phyloP scores from a whole-genome alignment of 768 basidiomycete genomes.

The Collybiopsis luxurians region DNA sequence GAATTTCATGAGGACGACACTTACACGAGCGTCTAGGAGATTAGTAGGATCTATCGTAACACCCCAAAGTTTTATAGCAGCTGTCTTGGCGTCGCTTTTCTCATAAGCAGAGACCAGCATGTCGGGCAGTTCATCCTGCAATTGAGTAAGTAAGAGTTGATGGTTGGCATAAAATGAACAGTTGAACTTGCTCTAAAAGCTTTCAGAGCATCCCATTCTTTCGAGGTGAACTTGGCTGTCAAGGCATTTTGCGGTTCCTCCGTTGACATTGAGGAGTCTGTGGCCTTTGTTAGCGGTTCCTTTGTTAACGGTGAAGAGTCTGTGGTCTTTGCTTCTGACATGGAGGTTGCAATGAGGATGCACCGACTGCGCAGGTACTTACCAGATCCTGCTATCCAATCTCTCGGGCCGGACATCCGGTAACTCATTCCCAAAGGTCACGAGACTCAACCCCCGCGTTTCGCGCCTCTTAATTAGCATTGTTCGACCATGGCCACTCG shows the following conservation, averaged over 20 bases:
- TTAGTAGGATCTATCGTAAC: constrained; percentile 59
- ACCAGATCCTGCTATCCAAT: no score
- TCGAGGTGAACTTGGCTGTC: constrained; percentile 64
- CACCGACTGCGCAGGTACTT: background rate
- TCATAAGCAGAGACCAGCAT: constrained; percentile 61
- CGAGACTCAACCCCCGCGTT: no score
- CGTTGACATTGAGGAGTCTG: constrained; percentile 12
- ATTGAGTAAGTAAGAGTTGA: background rate
- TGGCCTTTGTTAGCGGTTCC: constrained; percentile 62
- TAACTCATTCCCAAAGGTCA: no score
- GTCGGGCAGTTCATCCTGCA: constrained; percentile 43
- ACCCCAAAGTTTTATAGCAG: constrained; percentile 67
- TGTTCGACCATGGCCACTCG: no score
- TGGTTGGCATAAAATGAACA: background rate
- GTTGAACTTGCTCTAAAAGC: constrained; percentile 55
- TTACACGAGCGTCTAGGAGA: constrained; percentile 60
- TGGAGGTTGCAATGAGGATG: background rate
- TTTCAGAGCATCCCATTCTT: constrained; percentile 71
- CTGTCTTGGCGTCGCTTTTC: constrained; percentile 45
- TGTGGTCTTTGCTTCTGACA: background rate
- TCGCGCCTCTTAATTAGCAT: no score
- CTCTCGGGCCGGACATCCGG: no score
- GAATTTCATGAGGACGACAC: constrained; percentile 81
- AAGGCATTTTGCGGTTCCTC: constrained; percentile 67
- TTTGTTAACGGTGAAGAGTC: constrained; percentile 15